Base-by-base conservation (phyloP, 495 filamentous ascomycete species). In the Penicillium longicatenatum region DNA sequence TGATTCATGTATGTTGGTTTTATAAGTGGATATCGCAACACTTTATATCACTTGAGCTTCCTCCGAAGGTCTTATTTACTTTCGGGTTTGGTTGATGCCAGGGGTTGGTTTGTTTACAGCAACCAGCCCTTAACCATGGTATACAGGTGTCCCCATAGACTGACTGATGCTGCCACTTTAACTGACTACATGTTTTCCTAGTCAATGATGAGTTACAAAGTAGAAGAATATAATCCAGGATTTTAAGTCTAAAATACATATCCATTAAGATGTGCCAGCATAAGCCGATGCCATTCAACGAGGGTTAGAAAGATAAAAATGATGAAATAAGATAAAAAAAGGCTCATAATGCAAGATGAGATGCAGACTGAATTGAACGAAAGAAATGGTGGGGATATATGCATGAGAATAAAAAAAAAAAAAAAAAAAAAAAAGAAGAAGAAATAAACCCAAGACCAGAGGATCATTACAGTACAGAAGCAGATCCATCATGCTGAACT, bases 221-320 rank as follows among this genome's bases (percentile, higher is more conserved):
- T 33, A 33, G 7, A 33, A 31, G 29, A 33, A 11, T 33, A 11
- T 35, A 35, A 35, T 35, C 31, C 31, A 35, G 12, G 9, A 14
- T 14, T 48, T 48, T 11, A 62, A 39, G 44, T 58, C 52, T 63
- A 63, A 49, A 56, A 35, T 55, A 60, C 54, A 58, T 9, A 30
- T 48, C 41, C 42, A 51, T n/a, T 29, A 24, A n/a, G 22, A 30
- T 33, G 24, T 43, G 30, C 55, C n/a, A 37, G 22, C 44, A 48
- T 48, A 48, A 22, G 52, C 22, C 30, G 43, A 50, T 45, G 41
- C 55, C 39, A 50, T 52, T 52, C 37, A 41, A 48, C 37, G 44
- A 30, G 8, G 54, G 19, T 19, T 29, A 43, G 43, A 54, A 30
- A 21, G 30, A 26, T 7, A 52, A 4, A 14, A 33, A n/a, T n/a